These are phyloP conservation scores for Phytophthora tubulina DNA, from an alignment of 352 stramenopile genomes.

Conservation along the genomic window DNA sequence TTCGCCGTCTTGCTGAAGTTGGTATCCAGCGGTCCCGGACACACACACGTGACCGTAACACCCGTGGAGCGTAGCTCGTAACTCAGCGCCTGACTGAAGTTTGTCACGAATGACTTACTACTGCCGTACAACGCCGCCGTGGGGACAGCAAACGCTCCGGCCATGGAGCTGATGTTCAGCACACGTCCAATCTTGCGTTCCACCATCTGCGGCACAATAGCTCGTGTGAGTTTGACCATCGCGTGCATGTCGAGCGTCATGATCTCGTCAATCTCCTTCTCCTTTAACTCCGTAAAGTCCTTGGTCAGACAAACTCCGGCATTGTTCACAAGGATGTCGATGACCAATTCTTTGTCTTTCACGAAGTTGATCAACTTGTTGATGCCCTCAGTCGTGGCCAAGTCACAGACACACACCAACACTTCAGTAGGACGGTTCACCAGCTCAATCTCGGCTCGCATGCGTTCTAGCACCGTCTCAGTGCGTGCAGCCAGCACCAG, in stretches of 20 bases:
- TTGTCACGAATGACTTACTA: slow-evolving; percentile 82
- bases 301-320: slow-evolving; percentile 56
- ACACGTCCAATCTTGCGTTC: slow-evolving; percentile 73
- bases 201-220: slow-evolving; percentile 81
- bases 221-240: slow-evolving; percentile 66
- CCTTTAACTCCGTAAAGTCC: slow-evolving; percentile 54
- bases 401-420: slow-evolving; percentile 67
- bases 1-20: slow-evolving; percentile 68
- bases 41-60: slow-evolving; percentile 87
- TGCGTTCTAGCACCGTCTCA: slow-evolving; percentile 68
- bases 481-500: slow-evolving; percentile 74
- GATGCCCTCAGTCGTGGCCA: slow-evolving; percentile 64
- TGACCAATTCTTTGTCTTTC: slow-evolving; percentile 60
- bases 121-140: slow-evolving; percentile 79
- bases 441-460: slow-evolving; percentile 80
- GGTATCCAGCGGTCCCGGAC: slow-evolving; percentile 72
- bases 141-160: slow-evolving; percentile 57
- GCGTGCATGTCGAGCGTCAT: slow-evolving; percentile 78
- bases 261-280: slow-evolving; percentile 62
- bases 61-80: slow-evolving; percentile 82
- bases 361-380: slow-evolving; percentile 67
- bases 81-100: slow-evolving; percentile 81
- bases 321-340: slow-evolving; percentile 92
- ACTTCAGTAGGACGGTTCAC: slow-evolving; percentile 71
- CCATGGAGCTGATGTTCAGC: slow-evolving; percentile 85